Conservation (phyloP, 495 filamentous ascomycete species). For the Filosporella fistucella region DNA sequence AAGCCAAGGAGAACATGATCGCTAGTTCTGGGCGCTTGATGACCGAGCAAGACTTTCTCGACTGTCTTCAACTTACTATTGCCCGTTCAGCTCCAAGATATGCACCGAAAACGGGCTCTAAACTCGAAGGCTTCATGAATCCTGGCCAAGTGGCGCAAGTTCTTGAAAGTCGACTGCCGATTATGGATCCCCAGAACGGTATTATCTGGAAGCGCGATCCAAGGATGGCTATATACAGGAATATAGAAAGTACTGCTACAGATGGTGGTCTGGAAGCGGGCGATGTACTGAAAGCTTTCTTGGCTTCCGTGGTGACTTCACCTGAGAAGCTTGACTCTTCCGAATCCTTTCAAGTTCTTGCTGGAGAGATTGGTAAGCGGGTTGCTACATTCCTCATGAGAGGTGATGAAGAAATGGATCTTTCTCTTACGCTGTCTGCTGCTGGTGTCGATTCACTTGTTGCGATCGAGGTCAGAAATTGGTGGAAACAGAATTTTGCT, state of each 20-base stretch:
- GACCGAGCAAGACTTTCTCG: slow-evolving; percentile 10
- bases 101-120: slow-evolving; percentile 3
- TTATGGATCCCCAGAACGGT: slow-evolving; percentile 12
- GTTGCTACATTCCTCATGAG: neutral
- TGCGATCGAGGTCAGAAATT: slow-evolving; percentile 52
- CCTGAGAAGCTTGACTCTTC: neutral
- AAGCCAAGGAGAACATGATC: neutral
- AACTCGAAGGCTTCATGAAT: no score
- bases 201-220: slow-evolving; percentile 13
- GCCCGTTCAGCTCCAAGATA: slow-evolving; percentile 6
- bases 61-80: slow-evolving; percentile 12
- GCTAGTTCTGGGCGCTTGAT: neutral
- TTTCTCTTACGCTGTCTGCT: neutral
- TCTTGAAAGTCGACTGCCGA: neutral
- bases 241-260: slow-evolving; percentile 5
- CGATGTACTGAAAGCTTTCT: neutral
- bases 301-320: neutral
- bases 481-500: slow-evolving; percentile 37
- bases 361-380: neutral
- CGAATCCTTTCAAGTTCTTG: neutral
- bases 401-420: neutral
- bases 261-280: neutral
- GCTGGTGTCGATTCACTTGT: slow-evolving; percentile 47
- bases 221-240: slow-evolving; percentile 13
- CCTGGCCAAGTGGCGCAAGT: neutral